phyloP scores from a whole-genome alignment of 148 eudicot species.

The Silene uniflora region DNA sequence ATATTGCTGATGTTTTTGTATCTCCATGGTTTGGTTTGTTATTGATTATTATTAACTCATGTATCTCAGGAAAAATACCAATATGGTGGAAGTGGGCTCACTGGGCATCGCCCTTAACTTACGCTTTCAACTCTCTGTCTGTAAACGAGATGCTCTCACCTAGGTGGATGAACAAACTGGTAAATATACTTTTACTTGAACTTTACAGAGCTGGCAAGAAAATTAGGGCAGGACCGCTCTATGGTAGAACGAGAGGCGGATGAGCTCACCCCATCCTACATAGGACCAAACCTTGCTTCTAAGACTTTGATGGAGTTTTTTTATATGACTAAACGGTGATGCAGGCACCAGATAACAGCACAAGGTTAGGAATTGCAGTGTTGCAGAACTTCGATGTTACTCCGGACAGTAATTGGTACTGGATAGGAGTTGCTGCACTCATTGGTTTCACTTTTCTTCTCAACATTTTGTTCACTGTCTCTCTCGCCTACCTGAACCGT shows the following conservation, averaged over 20 bases:
- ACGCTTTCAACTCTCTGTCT: constrained; percentile 67
- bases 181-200: too few relatives aligned
- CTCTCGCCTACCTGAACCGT: constrained; percentile 74
- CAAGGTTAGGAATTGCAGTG: constrained; percentile 53
- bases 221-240: too few relatives aligned
- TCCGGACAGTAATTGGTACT: constrained; percentile 50
- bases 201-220: too few relatives aligned
- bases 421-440: constrained; percentile 82
- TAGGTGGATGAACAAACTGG: constrained; percentile 81
- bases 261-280: too few relatives aligned
- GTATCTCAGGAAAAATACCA: constrained; percentile 55
- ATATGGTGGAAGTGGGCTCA: constrained; percentile 81
- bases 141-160: constrained; percentile 88
- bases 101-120: constrained; percentile 74
- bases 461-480: constrained; percentile 64
- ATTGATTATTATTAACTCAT: neutral
- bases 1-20: neutral
- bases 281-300: neutral
- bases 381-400: constrained; percentile 50
- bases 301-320: too few relatives aligned
- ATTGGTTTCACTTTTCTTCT: constrained; percentile 57
- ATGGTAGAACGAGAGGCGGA: too few relatives aligned
- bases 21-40: neutral
- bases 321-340: neutral
- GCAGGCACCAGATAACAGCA: constrained; percentile 62